Percentiles rank a stretch among this genome's conserved stretches.
These are phyloP conservation scores for Alternaria brassicicola DNA, from an alignment of 2,329 filamentous ascomycete genomes.

Conservation along the genomic window DNA sequence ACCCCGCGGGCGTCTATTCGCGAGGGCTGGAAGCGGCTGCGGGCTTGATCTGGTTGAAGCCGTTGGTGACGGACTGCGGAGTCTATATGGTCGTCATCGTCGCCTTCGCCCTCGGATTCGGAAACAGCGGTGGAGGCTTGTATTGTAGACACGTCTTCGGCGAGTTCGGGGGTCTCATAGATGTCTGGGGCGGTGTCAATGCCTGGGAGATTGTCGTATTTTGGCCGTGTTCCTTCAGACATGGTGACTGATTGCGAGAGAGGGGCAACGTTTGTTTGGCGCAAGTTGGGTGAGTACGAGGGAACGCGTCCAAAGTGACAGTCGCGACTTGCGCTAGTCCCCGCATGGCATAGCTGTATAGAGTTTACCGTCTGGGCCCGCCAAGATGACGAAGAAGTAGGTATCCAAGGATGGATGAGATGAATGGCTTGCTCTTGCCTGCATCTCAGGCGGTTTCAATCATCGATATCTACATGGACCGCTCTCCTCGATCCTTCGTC, in stretches of 20 bases:
- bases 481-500: neutral
- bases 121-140: slow-evolving; percentile 56
- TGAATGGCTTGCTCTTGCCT: neutral
- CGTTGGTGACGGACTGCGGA: slow-evolving; percentile 72
- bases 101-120: slow-evolving; percentile 64
- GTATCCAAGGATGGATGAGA: neutral
- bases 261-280: slow-evolving; percentile 12
- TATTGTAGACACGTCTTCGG: slow-evolving; percentile 85
- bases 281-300: slow-evolving; percentile 8
- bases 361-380: no score
- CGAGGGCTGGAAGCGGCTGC: slow-evolving; percentile 76
- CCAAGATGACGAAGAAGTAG: no score
- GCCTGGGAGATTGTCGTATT: slow-evolving; percentile 58
- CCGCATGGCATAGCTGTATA: slow-evolving; percentile 4
- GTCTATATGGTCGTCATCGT: slow-evolving; percentile 31
- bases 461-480: neutral
- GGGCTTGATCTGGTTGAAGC: slow-evolving; percentile 78
- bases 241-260: slow-evolving; percentile 22
- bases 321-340: slow-evolving; percentile 26
- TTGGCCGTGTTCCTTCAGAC: slow-evolving; percentile 42
- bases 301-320: slow-evolving; percentile 26
- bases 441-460: neutral
- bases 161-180: slow-evolving; percentile 94
- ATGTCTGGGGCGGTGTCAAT: slow-evolving; percentile 87
- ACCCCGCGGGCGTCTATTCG: slow-evolving; percentile 77